Base-by-base conservation (phyloP, 2,329 filamentous ascomycete species). In the Scorias spongiosa region DNA sequence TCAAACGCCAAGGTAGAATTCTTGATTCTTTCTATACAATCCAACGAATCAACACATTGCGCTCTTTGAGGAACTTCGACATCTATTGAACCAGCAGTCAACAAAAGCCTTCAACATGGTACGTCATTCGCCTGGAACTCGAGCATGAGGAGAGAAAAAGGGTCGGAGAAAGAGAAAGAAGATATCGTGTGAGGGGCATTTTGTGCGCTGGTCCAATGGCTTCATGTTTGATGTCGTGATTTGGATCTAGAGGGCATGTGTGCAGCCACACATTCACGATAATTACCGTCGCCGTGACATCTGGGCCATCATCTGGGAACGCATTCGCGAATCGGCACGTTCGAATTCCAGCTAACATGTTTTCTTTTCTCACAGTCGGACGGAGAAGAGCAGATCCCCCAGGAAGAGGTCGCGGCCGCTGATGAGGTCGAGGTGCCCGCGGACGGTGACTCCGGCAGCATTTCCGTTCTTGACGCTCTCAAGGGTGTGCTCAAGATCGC, bases 401-500 rank as follows among this genome's bases (percentile, higher is more conserved):
- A 43, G 10, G 49, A 59, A 46, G 83, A 84, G 66, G 87, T 78
- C 65, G 67, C 70, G 64, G 78, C 83, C 66, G 70, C 74, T 63
- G 77, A 80, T 61, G 91, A 95, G 77, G 88, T 96, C 71, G 89
- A 96, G 74, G 87, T 95, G 67, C 82, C 82, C 66, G 87, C 84
- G 70, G 88, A 94, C 74, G 82, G 81, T 66, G 69, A 80, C 67
- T 84, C 84, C 64, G 86, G 87, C 76, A 54, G 52, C 57, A 96
- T 98, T 88, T 88, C 84, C 66, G 88, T 96, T 63, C 81, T 95
- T 60, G 91, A 98, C 64, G 91, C 91, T 60, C 84, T 98, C 64
- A 98, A 98, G 80, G 91, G 91, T 68, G 91, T 95, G 56, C 79
- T 98, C 66, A 94, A 94, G 78, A 84, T 96, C 67, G 83, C 91